Evolutionary conservation across 345 rosid species (phyloP), one percentile per base, ranked within the genome.

Genomic region (Geranium brycei): DNA sequence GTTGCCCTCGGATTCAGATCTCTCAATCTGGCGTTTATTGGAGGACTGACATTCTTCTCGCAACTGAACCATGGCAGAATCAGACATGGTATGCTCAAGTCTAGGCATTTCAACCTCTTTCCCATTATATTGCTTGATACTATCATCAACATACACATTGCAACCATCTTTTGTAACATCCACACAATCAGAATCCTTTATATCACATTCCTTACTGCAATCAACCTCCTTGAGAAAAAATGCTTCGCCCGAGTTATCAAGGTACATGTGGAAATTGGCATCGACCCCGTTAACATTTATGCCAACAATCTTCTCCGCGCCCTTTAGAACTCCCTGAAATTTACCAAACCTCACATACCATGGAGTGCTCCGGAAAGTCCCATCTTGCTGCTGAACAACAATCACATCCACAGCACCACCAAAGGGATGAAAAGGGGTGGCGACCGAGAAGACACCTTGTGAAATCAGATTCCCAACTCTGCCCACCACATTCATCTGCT

Each of bases 391-490:
- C 70, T 79, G 87, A 68, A 91, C 96, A 41, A 83, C 97, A 67
- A 91, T 87, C 7, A 86, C 88, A 76, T 91, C 97, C 71, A 91
- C 84, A 62, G 97, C 97, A 63, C 97, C 97, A 18, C 97, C 97
- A 65, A 91, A 91, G 1, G 96, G 97, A 78, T 91, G 97, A 69
- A 91, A 91, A 1, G 97, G 96, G 71, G 91, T 91, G 30, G 96
- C 95, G 68, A 91, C 95, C 23, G 93, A 86, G 79, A 88, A 85
- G 32, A 88, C 93, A 0, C 96, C 88, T 80, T 88, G 93, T 2
- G 59, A 57, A 57, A 57, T 57, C 19, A 57, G 8, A 18, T 4
- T 57, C 59, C 59, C 59, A 57, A 57, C 59, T 57, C 19, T 57
- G 59, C 59, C 59, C 19, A 57, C 59, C 18, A 57, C 59, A 57